Evolutionary conservation across 2,329 filamentous ascomycete genomes (phyloP).

Genomic region (Beauveria brongniartii): DNA sequence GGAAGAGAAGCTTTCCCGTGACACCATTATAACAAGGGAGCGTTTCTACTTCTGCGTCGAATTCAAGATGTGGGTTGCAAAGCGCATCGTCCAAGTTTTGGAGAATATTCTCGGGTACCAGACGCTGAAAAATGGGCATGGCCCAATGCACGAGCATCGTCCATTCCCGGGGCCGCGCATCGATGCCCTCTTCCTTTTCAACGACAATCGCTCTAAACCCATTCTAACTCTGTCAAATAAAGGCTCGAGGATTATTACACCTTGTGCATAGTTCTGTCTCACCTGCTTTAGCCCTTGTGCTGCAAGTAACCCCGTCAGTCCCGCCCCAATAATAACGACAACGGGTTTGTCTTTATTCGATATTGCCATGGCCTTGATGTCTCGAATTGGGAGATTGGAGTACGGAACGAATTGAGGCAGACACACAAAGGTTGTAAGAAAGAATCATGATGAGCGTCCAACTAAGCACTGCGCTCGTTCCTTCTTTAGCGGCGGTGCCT

Average conservation of each 20-base stretch:
- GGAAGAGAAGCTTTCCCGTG: conserved; percentile 29
- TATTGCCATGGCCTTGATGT: not conserved
- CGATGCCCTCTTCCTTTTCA: conserved; percentile 23
- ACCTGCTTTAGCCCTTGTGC: conserved; percentile 30
- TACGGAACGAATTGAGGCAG: not conserved
- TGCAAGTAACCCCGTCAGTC: conserved; percentile 29
- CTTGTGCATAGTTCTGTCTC: conserved; percentile 3
- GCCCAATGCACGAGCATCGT: conserved; percentile 34
- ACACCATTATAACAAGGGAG: conserved; percentile 26
- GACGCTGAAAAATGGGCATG: conserved; percentile 24
- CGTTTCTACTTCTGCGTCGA: conserved; percentile 22
- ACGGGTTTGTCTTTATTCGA: not conserved
- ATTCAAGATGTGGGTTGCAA: conserved; percentile 27
- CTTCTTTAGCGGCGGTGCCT: not conserved
- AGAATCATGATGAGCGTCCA: not conserved
- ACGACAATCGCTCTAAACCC: conserved; percentile 26
- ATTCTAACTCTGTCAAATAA: conserved; percentile 15
- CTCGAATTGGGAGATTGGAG: not conserved
- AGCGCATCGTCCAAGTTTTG: conserved; percentile 22
- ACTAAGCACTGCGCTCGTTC: not conserved
- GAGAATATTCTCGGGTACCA: conserved; percentile 26
- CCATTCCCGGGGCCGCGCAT: conserved; percentile 28
- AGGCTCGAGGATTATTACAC: not conserved
- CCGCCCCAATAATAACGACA: conserved; percentile 23
- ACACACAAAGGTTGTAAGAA: not conserved